phyloP scores from a whole-genome alignment of 805 yeast genomes.

The Wickerhamomyces subpelliculosus region DNA sequence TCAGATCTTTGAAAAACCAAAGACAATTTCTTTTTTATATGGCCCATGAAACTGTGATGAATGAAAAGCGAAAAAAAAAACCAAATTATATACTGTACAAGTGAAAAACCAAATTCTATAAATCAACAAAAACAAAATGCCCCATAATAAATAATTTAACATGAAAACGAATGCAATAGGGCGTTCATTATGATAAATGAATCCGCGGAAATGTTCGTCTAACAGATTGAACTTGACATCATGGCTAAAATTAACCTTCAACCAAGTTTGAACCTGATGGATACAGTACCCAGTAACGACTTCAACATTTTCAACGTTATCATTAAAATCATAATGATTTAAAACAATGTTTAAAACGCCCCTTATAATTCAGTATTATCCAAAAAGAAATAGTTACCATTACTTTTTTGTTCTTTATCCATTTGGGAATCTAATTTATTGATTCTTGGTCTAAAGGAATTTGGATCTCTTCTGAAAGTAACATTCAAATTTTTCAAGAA shows the following conservation, averaged over 20 bases:
- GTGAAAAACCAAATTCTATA: background rate
- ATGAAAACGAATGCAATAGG: slow-evolving; percentile 8
- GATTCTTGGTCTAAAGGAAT: slow-evolving; percentile 96
- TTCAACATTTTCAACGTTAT: background rate
- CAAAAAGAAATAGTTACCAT: slow-evolving; percentile 94
- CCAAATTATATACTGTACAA: background rate
- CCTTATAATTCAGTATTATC: slow-evolving; percentile 50
- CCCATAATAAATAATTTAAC: slow-evolving; percentile 13
- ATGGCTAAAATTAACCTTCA: too few relatives aligned
- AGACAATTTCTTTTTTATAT: too few relatives aligned
- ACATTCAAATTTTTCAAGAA: slow-evolving; percentile 96
- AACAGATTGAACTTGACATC: too few relatives aligned
- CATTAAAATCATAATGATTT: background rate
- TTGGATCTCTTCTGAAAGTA: slow-evolving; percentile 99
- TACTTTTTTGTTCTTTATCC: slow-evolving; percentile 94
- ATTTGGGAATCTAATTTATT: slow-evolving; percentile 96
- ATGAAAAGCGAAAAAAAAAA: background rate
- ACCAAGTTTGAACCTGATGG: too few relatives aligned
- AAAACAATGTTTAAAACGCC: slow-evolving; percentile 3
- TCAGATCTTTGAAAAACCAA: too few relatives aligned
- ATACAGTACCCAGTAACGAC: too few relatives aligned
- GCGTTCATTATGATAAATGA: background rate
- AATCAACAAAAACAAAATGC: slow-evolving; percentile 12
- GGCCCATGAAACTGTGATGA: too few relatives aligned
- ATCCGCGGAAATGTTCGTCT: too few relatives aligned